Base-by-base conservation (phyloP, 2,329 filamentous ascomycete genomes). In the Cladobotryum mycophilum region DNA sequence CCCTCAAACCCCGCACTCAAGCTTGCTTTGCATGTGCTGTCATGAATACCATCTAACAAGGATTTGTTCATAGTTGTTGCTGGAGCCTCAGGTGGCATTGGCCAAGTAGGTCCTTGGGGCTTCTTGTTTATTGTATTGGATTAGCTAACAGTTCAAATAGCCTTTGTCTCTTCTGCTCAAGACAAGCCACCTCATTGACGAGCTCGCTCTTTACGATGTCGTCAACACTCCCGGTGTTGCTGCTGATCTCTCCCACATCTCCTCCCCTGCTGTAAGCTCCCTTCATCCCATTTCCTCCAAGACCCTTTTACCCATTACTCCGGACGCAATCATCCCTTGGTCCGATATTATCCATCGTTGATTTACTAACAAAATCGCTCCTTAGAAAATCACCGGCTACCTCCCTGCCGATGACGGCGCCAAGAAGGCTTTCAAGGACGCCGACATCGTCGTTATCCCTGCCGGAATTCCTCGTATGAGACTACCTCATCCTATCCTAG, bases 141-240 rank as follows among this genome's bases (percentile, higher is more conserved):
- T 13, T 41, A 38, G 36, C 38, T 41, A 38, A 30, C 42, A 36
- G 14, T 15, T 35, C 35, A 38, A 48, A 22, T 50, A 97, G 91
- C 93, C 93, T 61, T 81, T 99, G 65, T 99, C 93, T 59, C 88
- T 99, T 61, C 87, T 99, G 64, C 81, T 97, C 70, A 99, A 99
- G 83, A 83, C 87, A 60, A 88, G 80, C 67, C 87, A 90, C 58
- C 83, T 89, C 66, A 80, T 99, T 65, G 86, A 92, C 65, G 89
- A 97, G 78, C 88, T 99, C 64, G 80, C 90, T 55, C 88, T 99
- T 64, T 99, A 96, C 80, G 93, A 99, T 95, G 91, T 99, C 60
- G 92, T 97, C 73, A 96, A 97, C 82, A 95, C 90, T 46, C 91
- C 90, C 63, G 93, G 93, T 73, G 93, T 99, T 67, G 89, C 91